These are phyloP conservation scores for Coffea humblotiana DNA, from an alignment of 305 asterid genomes.

Conservation along the genomic window DNA sequence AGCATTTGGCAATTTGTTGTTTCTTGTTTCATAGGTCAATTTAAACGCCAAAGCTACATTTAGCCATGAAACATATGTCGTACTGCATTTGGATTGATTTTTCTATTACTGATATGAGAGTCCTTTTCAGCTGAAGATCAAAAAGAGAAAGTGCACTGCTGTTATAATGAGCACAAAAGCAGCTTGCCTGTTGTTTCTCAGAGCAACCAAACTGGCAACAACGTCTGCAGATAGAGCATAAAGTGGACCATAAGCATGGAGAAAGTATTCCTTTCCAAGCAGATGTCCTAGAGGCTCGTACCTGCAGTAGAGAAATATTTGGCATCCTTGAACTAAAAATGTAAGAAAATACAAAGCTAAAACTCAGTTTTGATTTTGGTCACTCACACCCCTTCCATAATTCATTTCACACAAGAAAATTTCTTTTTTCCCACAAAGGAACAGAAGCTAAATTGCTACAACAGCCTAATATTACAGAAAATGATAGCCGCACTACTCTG, in stretches of 20 bases:
- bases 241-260: conserved; percentile 96
- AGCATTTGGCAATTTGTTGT: not conserved
- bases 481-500: not conserved
- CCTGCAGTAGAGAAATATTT: conserved; percentile 51
- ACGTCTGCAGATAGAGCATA: conserved; percentile 97
- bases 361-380: not conserved
- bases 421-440: not conserved
- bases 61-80: not conserved
- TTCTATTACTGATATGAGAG: not conserved
- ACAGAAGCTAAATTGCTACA: not conserved
- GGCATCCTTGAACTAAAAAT: not conserved
- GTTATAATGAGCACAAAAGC: conserved; percentile 22
- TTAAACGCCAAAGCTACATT: not conserved
- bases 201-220: conserved; percentile 88
- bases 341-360: not conserved
- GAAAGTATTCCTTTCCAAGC: conserved; percentile 93
- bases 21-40: not conserved
- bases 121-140: conserved; percentile 6
- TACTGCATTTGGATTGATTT: not conserved
- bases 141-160: conserved; percentile 8
- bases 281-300: conserved; percentile 78
- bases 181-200: conserved; percentile 67
- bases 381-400: not conserved
- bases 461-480: not conserved
- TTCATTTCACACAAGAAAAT: not conserved